phyloP scores from a whole-genome alignment of 306 rosid genomes.

The Mimosa pudica region DNA sequence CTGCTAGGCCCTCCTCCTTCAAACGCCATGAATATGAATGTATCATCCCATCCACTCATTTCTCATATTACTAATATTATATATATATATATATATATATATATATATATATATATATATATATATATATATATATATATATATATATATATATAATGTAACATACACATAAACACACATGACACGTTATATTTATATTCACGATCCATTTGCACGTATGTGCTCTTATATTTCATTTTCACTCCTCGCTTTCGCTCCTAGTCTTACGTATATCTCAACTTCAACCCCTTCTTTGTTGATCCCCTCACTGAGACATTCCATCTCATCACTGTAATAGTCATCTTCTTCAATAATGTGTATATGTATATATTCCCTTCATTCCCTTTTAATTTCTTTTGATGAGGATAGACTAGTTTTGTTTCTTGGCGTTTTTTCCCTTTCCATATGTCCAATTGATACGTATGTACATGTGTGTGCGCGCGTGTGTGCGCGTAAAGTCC shows the following conservation, averaged over 20 bases:
- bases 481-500: no score
- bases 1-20: constrained; percentile 1
- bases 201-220: neutral
- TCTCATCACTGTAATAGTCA: neutral
- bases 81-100: no score
- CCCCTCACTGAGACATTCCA: neutral
- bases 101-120: no score
- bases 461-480: no score
- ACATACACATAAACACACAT: neutral
- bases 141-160: no score
- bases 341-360: neutral
- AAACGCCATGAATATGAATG: constrained; percentile 1
- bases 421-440: neutral
- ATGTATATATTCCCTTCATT: neutral
- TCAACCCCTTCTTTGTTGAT: neutral
- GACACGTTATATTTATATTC: neutral
- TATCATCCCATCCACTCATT: neutral
- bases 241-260: neutral
- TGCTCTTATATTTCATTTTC: neutral
- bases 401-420: neutral
- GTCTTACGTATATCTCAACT: neutral
- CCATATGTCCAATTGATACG: neutral
- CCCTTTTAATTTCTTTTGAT: neutral
- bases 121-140: no score
- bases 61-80: no score